A percentile compares a stretch with the other conserved stretches of the same genome.
Conservation (phyloP, 2,329 filamentous ascomycete genomes). For the Alternaria gansuensis region DNA sequence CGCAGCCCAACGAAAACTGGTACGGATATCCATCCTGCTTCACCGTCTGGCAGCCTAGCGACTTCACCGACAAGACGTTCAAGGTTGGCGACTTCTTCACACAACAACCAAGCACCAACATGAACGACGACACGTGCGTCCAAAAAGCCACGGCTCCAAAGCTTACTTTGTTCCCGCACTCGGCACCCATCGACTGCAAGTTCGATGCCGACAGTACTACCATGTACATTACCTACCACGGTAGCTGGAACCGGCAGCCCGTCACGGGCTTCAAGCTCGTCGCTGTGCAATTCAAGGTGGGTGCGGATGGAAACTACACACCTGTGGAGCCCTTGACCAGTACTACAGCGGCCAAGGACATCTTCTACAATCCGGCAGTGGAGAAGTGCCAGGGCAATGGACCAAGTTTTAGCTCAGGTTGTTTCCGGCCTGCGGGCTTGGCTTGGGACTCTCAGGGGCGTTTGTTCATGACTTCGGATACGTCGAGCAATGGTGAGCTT, state of each 20-base stretch:
- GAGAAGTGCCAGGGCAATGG: constrained; percentile 60
- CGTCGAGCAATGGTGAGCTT: constrained; percentile 41
- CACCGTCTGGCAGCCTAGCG: constrained; percentile 67
- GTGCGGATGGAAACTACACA: constrained; percentile 47
- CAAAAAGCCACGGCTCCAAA: constrained; percentile 54
- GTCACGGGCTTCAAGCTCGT: constrained; percentile 62
- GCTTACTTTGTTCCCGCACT: constrained; percentile 70
- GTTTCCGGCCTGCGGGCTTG: constrained; percentile 70
- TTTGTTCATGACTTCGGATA: constrained; percentile 64
- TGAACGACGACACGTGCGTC: constrained; percentile 59
- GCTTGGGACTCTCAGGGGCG: constrained; percentile 59
- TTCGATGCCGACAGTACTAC: constrained; percentile 66
- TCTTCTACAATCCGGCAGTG: constrained; percentile 65
- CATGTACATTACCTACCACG: constrained; percentile 75
- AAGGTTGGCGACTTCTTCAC: constrained; percentile 55
- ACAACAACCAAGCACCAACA: constrained; percentile 47
- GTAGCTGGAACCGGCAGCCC: constrained; percentile 67
- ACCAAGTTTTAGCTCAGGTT: constrained; percentile 51
- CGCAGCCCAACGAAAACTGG: constrained; percentile 60
- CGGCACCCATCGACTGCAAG: constrained; percentile 74
- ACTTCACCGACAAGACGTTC: constrained; percentile 60
- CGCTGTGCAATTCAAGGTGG: constrained; percentile 55
- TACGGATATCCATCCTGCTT: constrained; percentile 77
- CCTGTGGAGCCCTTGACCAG: constrained; percentile 58
- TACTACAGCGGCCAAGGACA: constrained; percentile 60